Percentiles rank a stretch among this genome's conserved stretches.
Conservation (phyloP, 768 basidiomycete genomes). For the Boletus sp. region DNA sequence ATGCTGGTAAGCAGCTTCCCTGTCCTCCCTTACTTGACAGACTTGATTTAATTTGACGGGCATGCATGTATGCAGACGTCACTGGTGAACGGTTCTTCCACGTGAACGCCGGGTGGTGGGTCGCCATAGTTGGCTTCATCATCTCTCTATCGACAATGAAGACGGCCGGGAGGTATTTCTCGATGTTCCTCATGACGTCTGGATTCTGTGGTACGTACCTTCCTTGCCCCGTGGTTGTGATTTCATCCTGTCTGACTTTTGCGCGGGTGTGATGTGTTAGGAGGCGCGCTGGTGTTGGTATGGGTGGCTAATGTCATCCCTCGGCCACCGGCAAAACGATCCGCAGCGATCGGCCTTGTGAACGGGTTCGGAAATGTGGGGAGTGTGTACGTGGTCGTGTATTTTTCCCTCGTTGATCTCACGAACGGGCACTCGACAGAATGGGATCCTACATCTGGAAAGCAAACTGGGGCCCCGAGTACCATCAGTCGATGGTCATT, state of each 20-base stretch:
- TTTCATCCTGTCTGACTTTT: neutral
- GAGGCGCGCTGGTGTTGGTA: constrained; percentile 46
- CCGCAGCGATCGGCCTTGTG: constrained; percentile 60
- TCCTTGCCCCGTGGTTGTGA: neutral
- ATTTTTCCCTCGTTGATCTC: neutral
- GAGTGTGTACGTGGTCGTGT: constrained; percentile 44
- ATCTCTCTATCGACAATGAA: constrained; percentile 56
- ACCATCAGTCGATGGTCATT: constrained; percentile 63
- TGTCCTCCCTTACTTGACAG: neutral
- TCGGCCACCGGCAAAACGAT: constrained; percentile 53
- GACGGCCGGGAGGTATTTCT: constrained; percentile 53
- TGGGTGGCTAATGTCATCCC: constrained; percentile 64
- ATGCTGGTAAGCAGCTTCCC: constrained; percentile 41
- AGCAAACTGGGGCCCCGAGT: constrained; percentile 56
- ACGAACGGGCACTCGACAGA: constrained; percentile 26
- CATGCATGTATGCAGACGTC: constrained; percentile 35
- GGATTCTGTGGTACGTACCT: constrained; percentile 43
- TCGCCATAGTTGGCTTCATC: constrained; percentile 57
- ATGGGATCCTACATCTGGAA: constrained; percentile 67
- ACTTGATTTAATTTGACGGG: neutral
- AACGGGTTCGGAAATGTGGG: constrained; percentile 61
- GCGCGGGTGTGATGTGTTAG: constrained; percentile 15
- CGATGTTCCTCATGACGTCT: constrained; percentile 61
- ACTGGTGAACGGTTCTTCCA: constrained; percentile 70
- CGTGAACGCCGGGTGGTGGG: constrained; percentile 56